Base-by-base conservation (phyloP, 1,284 basidiomycete species). In the Volvariella volvacea region DNA sequence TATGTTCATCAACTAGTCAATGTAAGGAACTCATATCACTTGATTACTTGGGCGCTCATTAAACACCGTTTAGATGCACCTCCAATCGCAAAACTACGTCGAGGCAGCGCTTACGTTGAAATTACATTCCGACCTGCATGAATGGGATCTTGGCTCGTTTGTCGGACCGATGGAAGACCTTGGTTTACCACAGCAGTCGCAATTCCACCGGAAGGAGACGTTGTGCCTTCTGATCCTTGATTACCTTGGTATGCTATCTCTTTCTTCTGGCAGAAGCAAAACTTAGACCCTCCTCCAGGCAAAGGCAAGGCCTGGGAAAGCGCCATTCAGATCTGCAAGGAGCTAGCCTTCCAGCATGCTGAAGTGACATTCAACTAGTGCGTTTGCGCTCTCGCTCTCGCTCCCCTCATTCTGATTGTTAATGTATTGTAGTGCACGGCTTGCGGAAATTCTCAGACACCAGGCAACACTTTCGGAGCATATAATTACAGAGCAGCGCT, bases 251-350 rank as follows among this genome's bases (percentile, higher is more conserved):
- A 50, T 52, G 65, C 36, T 12, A 39, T 40, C 44, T 45, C 32
- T 4, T 30, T 39, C 37, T 21, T 1, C 25, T 2, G 8, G 20
- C 17, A 21, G 22, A 4, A 1, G 32, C 28, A 15, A 42, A 17
- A n/a, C 21, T 20, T 39, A 32, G 40, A 40, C 4, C 17, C 12
- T 31, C 40, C 49, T 41, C 28, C 51, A 91, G 90, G 89, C 43
- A 91, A 92, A 64, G 95, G 94, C 1, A 92, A 95, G 58, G 93
- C 95, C 3, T 98, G 92, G 80, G 95, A 99, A 64, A 87, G 80
- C 44, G 93, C 92, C 1, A 81, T 96, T 42, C 88, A 92, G 49
- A 88, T 98, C 44, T 96, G 92, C 67, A 89, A 90, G 64, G 93
- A 95, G 54, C 68, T 96, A 9, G 83, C 83, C 9, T 75, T 72